Evolutionary conservation across 225 moss, liverwort and hornwort species (phyloP).

Genomic region (Bryum argenteum): DNA sequence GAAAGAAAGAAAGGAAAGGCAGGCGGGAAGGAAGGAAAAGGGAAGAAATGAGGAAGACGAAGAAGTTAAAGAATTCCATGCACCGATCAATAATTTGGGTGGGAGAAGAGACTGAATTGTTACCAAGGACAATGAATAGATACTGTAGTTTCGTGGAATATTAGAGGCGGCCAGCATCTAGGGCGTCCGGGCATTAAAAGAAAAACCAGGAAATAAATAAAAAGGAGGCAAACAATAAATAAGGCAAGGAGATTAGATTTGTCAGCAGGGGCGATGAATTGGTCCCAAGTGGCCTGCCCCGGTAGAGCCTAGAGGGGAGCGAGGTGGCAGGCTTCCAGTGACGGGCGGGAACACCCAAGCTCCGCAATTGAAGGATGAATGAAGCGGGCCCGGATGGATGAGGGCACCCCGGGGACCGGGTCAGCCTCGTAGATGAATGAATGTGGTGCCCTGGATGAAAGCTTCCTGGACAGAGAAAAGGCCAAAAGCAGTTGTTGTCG

Average conservation of each 20-base stretch:
- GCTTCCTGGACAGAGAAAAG: constrained; percentile 4
- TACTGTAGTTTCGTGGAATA: too few relatives aligned
- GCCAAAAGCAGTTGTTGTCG: constrained; percentile 21
- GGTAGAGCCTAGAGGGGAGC: background rate
- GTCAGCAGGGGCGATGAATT: background rate
- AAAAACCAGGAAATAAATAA: too few relatives aligned
- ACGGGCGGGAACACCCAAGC: constrained; percentile 26
- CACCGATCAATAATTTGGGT: too few relatives aligned
- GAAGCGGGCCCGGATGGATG: constrained; percentile 28
- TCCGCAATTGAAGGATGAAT: constrained; percentile 30
- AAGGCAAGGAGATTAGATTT: too few relatives aligned
- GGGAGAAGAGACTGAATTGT: too few relatives aligned
- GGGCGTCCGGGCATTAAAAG: background rate
- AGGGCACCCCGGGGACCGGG: constrained; percentile 6
- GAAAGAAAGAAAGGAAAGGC: background rate
- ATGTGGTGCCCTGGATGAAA: background rate
- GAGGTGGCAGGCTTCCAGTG: constrained; percentile 20
- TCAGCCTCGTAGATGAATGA: background rate
- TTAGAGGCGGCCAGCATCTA: constrained; percentile 7
- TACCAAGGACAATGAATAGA: background rate
- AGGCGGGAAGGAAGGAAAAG: too few relatives aligned
- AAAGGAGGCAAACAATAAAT: too few relatives aligned
- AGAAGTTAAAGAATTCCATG: too few relatives aligned
- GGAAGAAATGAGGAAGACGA: too few relatives aligned
- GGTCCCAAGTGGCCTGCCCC: constrained; percentile 21